Percentiles rank a stretch among this genome's conserved stretches.
Conservation (phyloP, 306 rosid species). For the Rosa persica region DNA sequence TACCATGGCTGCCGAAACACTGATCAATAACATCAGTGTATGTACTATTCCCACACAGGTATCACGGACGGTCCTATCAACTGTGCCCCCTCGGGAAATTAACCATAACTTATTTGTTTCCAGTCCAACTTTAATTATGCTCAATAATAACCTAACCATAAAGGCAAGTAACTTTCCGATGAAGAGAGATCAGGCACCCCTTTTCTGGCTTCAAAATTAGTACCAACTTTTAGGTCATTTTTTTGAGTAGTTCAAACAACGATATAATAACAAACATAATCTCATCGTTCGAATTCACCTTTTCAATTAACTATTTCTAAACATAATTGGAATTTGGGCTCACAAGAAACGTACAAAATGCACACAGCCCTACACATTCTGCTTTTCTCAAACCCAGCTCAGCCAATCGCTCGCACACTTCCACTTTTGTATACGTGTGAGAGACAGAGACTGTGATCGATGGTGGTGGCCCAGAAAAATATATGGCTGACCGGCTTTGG, state of each 20-base stretch:
- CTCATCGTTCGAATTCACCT: conserved; percentile 2
- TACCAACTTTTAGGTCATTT: neutral
- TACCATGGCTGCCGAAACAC: neutral
- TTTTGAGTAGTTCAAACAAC: neutral
- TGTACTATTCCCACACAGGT: conserved; percentile 31
- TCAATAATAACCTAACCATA: conserved; percentile 41
- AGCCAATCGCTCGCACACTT: conserved; percentile 42
- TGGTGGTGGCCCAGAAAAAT: conserved; percentile 65
- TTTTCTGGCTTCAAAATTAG: conserved; percentile 13
- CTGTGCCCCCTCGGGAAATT: conserved; percentile 42
- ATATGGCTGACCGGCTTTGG: conserved; percentile 67
- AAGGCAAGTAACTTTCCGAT: conserved; percentile 57
- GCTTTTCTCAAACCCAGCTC: conserved; percentile 17
- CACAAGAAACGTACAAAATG: conserved; percentile 22
- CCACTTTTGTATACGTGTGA: conserved; percentile 45
- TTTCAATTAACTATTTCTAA: neutral
- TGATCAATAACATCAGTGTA: neutral
- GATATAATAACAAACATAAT: neutral
- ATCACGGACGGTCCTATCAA: conserved; percentile 90
- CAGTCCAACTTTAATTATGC: conserved; percentile 50
- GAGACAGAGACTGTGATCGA: conserved; percentile 12
- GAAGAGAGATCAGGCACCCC: neutral
- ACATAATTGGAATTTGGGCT: conserved; percentile 59
- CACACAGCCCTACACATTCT: conserved; percentile 41
- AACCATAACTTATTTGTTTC: conserved; percentile 9